phyloP scores from a whole-genome alignment of 495 filamentous ascomycete species.

The Ramalina intermedia region DNA sequence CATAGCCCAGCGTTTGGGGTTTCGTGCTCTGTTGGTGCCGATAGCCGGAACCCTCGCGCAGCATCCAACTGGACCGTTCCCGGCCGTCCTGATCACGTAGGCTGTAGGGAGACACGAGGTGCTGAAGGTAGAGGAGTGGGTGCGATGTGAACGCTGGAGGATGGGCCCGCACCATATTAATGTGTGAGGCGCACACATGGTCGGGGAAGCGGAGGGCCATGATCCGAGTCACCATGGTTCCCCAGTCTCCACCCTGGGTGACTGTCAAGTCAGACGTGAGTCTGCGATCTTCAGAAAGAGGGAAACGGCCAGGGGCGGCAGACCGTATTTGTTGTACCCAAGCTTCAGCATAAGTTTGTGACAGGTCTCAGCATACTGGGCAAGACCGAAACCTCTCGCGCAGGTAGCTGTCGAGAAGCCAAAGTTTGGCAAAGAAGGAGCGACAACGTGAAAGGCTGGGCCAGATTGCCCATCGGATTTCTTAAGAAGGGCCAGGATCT shows the following conservation, averaged over 20 bases:
- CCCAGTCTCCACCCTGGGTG: constrained; percentile 56
- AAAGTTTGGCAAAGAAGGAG: constrained; percentile 30
- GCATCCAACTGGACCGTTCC: constrained; percentile 37
- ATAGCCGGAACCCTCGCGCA: constrained; percentile 40
- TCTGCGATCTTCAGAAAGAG: background rate
- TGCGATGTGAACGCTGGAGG: constrained; percentile 21
- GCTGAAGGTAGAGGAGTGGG: constrained; percentile 30
- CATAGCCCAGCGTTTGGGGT: constrained; percentile 46
- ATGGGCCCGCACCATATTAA: constrained; percentile 40
- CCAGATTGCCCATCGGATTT: constrained; percentile 8
- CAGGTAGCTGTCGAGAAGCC: constrained; percentile 25
- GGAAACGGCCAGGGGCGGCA: background rate
- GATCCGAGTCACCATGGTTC: constrained; percentile 43
- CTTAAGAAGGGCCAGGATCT: constrained; percentile 20
- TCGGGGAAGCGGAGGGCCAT: constrained; percentile 42
- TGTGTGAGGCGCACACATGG: constrained; percentile 44
- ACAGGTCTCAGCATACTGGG: constrained; percentile 45
- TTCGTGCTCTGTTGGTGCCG: constrained; percentile 41
- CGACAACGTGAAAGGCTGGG: constrained; percentile 30
- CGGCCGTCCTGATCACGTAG: constrained; percentile 26
- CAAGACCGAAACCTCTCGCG: constrained; percentile 36
- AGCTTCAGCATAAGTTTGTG: constrained; percentile 55
- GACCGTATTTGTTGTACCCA: constrained; percentile 49
- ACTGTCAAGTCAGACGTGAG: constrained; percentile 19
- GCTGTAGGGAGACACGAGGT: constrained; percentile 24